A percentile compares a stretch with the other conserved stretches of the same genome.
Conservation (phyloP, 805 yeast genomes). For the Torulaspora franciscae region DNA sequence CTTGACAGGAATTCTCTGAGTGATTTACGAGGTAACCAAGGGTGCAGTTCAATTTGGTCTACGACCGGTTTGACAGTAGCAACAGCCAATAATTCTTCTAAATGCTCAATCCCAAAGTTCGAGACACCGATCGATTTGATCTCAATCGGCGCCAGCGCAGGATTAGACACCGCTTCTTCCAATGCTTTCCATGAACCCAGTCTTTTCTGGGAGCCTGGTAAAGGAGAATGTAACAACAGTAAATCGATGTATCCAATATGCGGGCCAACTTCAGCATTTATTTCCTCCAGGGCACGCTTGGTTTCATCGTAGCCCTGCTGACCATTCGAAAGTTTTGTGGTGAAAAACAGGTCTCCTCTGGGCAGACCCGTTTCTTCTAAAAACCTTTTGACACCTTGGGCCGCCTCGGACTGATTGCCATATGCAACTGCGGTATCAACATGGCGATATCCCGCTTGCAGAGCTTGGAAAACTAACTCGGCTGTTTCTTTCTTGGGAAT, state of each 20-base stretch:
- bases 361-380: constrained; percentile 38
- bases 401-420: constrained; percentile 59
- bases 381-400: constrained; percentile 46
- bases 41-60: constrained; percentile 80
- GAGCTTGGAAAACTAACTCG: constrained; percentile 68
- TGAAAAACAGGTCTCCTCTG: constrained; percentile 60
- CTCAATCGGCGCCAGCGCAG: constrained; percentile 37
- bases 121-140: constrained; percentile 73
- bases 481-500: constrained; percentile 55
- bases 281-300: constrained; percentile 46
- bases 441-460: constrained; percentile 76
- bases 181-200: constrained; percentile 68
- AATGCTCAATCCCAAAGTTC: constrained; percentile 53
- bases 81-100: constrained; percentile 45
- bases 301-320: constrained; percentile 69
- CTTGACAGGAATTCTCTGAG: constrained; percentile 51
- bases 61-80: constrained; percentile 64
- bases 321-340: constrained; percentile 76
- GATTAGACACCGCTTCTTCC: constrained; percentile 52
- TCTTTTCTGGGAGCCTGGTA: constrained; percentile 48
- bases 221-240: constrained; percentile 20
- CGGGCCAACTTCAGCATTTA: constrained; percentile 41
- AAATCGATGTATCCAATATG: constrained; percentile 29
- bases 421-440: constrained; percentile 65
- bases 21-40: constrained; percentile 66